Conservation (phyloP, 2,329 filamentous ascomycete genomes). For the Cladosporium colombiae region DNA sequence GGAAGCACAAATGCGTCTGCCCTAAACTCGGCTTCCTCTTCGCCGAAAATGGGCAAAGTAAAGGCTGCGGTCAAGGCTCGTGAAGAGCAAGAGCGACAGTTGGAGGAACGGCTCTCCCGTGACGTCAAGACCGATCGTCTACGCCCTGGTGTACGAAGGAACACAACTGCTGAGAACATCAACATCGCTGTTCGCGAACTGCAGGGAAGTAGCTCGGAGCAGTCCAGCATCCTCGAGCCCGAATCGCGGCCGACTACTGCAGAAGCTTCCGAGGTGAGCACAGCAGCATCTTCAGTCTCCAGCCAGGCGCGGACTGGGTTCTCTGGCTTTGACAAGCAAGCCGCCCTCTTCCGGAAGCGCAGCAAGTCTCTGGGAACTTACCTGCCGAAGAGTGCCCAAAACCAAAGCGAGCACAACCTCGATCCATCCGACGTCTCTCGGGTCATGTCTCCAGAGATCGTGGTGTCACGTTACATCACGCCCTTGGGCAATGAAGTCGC, state of each 20-base stretch:
- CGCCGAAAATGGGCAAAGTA: conserved; percentile 12
- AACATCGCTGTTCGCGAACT: conserved; percentile 19
- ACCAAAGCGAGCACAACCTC: neutral
- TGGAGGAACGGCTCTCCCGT: conserved; percentile 8
- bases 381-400: neutral
- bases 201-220: conserved; percentile 22
- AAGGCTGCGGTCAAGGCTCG: conserved; percentile 12
- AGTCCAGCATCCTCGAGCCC: conserved; percentile 17
- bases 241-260: conserved; percentile 18
- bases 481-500: conserved; percentile 28
- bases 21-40: conserved; percentile 11
- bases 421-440: neutral
- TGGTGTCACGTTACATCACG: conserved; percentile 39
- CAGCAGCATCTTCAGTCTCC: conserved; percentile 17
- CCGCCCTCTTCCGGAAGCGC: conserved; percentile 34
- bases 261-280: neutral
- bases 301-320: conserved; percentile 28
- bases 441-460: conserved; percentile 32
- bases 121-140: neutral
- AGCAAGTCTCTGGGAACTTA: conserved; percentile 27
- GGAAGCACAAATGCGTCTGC: neutral
- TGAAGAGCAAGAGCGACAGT: conserved; percentile 12
- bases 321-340: conserved; percentile 35
- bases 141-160: neutral
- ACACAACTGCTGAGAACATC: neutral